Evolutionary conservation across 768 basidiomycete species (phyloP), one percentile per base, ranked within the genome.

Genomic region (Suillus clintonianus): DNA sequence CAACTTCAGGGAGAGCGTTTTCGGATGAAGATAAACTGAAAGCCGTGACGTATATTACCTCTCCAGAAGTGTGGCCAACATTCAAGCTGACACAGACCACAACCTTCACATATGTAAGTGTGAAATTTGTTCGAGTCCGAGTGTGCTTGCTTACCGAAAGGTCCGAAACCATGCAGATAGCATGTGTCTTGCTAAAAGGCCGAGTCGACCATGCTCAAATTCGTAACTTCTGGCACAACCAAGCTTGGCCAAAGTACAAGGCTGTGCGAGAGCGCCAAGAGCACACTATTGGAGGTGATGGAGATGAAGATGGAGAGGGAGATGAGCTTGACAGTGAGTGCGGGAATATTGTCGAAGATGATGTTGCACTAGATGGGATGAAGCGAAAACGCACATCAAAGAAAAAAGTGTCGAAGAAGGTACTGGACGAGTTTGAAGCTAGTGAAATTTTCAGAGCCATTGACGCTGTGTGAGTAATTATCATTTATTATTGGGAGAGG

Each of bases 261-360:
- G 50, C 43, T 14, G 42, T 47, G n/a, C n/a, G 57, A 22, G 45
- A 60, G 30, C 43, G 24, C 5, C 14, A 56, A 14, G 41, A 62
- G 48, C 66, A 67, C 47, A 67, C 65, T 8, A 65, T 65, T 9
- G 65, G 66, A 13, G 65, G 66, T 15, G 65, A 66, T 65, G 65
- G 65, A 1, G 65, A 66, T 41, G 64, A 42, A 15, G 63, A 57
- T 24, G 13, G 9, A 2, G 24, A 51, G 4, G 24, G 50, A 10
- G 45, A 27, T 15, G 11, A 27, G 36, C 2, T 22, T 47, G 37
- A 39, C 4, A 10, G 24, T 9, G 36, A 15, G 13, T n/a, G n/a
- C n/a, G n/a, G n/a, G n/a, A n/a, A n/a, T n/a, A 50, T 50, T 24
- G 39, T 66, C 6, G 64, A 65, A 10, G 36, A 37, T 37, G 36